A percentile compares a stretch with the other conserved stretches of the same genome.
Conservation (phyloP, 208 protist genomes). For the Porcisia deanei region DNA sequence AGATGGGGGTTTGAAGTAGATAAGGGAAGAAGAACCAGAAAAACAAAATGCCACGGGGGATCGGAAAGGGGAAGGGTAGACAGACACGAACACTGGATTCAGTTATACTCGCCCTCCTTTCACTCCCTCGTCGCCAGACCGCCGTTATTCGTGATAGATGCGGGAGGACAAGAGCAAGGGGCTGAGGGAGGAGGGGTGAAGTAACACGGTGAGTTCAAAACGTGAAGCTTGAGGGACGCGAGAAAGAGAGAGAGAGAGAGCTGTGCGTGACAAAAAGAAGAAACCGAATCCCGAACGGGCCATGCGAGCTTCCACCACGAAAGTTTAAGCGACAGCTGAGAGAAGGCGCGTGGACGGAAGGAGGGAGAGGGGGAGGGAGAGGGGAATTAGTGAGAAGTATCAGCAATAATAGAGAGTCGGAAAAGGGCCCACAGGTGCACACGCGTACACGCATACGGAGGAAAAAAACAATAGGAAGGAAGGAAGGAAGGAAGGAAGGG, state of each 20-base stretch:
- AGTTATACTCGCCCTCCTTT: neutral
- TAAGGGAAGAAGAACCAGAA: neutral
- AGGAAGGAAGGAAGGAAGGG: neutral
- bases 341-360: neutral
- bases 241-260: neutral
- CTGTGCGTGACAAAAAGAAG: no score
- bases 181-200: neutral
- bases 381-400: slow-evolving; percentile 1
- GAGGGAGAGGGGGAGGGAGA: neutral
- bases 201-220: neutral
- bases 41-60: neutral
- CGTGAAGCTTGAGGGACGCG: no score
- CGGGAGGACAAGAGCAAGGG: slow-evolving; percentile 3
- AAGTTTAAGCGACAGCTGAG: neutral
- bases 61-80: neutral
- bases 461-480: slow-evolving; percentile 4
- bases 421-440: neutral
- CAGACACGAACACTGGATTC: neutral
- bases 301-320: neutral
- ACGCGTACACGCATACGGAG: neutral
- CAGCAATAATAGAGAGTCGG: neutral
- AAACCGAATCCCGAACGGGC: neutral
- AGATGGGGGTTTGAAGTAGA: neutral
- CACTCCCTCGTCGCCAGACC: neutral
- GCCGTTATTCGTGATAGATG: neutral